phyloP scores from a whole-genome alignment of 1,284 basidiomycete genomes.

The Moniliophthora roreri region DNA sequence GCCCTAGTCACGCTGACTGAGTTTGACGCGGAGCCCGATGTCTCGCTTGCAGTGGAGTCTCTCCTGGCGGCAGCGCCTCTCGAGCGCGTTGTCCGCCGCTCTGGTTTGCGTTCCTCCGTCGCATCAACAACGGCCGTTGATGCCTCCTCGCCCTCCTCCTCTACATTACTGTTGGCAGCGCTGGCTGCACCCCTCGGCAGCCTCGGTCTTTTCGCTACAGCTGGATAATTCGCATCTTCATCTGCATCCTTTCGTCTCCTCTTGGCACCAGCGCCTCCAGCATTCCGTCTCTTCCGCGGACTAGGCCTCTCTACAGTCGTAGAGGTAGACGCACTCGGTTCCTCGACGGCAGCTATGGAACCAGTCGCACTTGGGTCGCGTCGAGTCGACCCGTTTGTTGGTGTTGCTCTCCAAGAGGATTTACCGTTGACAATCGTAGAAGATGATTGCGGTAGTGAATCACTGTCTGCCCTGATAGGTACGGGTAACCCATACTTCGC shows the following conservation, averaged over 20 bases:
- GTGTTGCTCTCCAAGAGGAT: slow-evolving; percentile 17
- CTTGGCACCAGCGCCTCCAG: slow-evolving; percentile 7
- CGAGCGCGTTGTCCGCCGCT: slow-evolving; percentile 41
- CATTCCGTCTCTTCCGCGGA: slow-evolving; percentile 13
- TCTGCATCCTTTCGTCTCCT: slow-evolving; percentile 7
- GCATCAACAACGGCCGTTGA: background rate
- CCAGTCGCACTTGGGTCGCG: slow-evolving; percentile 8
- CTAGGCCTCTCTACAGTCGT: slow-evolving; percentile 10
- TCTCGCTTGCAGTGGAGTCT: slow-evolving; percentile 41
- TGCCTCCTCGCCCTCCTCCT: background rate
- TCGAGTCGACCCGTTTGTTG: slow-evolving; percentile 22
- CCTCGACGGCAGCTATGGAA: slow-evolving; percentile 1
- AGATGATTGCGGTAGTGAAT: slow-evolving; percentile 27
- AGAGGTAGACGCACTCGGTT: slow-evolving; percentile 1
- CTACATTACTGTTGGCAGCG: background rate
- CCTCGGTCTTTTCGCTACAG: slow-evolving; percentile 32
- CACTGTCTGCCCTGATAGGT: slow-evolving; percentile 30
- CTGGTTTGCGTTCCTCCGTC: background rate
- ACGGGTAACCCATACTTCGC: slow-evolving; percentile 50
- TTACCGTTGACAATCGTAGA: slow-evolving; percentile 24
- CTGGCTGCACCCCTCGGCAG: background rate
- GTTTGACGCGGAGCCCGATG: slow-evolving; percentile 31
- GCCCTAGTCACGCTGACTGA: slow-evolving; percentile 21
- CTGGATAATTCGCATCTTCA: slow-evolving; percentile 34
- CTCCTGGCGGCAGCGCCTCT: slow-evolving; percentile 33